Percentiles rank a stretch among this genome's conserved stretches.
phyloP scores from a whole-genome alignment of 2,329 filamentous ascomycete genomes.

The Arthroderma uncinatum region DNA sequence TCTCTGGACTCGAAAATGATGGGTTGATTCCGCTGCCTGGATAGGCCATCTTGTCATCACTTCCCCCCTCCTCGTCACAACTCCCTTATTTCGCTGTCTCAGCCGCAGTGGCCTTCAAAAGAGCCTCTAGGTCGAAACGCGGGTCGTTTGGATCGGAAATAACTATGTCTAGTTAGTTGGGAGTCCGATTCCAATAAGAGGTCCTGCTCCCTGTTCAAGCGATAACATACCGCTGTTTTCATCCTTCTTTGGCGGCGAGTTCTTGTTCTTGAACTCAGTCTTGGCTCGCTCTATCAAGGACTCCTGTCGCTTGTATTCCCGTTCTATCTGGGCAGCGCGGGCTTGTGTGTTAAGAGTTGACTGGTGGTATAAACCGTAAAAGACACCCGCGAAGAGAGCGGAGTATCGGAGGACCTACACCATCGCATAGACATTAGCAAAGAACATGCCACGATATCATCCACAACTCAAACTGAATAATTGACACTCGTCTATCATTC shows the following conservation, averaged over 20 bases:
- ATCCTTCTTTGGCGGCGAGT: slow-evolving; percentile 37
- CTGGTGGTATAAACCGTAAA: slow-evolving; percentile 96
- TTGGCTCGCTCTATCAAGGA: slow-evolving; percentile 87
- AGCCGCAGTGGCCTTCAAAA: slow-evolving; percentile 52
- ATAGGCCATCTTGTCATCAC: neutral
- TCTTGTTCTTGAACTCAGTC: slow-evolving; percentile 77
- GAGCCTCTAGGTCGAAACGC: slow-evolving; percentile 88
- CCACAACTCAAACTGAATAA: neutral
- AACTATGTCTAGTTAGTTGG: slow-evolving; percentile 37
- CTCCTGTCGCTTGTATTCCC: slow-evolving; percentile 84
- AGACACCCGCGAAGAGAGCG: slow-evolving; percentile 77
- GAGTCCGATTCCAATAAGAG: neutral
- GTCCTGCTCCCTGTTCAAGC: neutral
- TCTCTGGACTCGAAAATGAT: neutral
- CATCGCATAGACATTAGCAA: slow-evolving; percentile 8
- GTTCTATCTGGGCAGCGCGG: slow-evolving; percentile 58
- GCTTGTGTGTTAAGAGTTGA: slow-evolving; percentile 61
- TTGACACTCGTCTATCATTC: neutral
- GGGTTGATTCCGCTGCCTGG: neutral
- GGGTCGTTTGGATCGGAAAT: slow-evolving; percentile 69
- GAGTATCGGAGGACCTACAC: slow-evolving; percentile 89
- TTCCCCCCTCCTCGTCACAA: neutral
- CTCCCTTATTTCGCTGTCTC: slow-evolving; percentile 21
- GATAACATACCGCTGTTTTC: slow-evolving; percentile 22
- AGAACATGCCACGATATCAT: neutral